phyloP scores from a whole-genome alignment of 2,329 filamentous ascomycete genomes.

The Whalleya microplaca region DNA sequence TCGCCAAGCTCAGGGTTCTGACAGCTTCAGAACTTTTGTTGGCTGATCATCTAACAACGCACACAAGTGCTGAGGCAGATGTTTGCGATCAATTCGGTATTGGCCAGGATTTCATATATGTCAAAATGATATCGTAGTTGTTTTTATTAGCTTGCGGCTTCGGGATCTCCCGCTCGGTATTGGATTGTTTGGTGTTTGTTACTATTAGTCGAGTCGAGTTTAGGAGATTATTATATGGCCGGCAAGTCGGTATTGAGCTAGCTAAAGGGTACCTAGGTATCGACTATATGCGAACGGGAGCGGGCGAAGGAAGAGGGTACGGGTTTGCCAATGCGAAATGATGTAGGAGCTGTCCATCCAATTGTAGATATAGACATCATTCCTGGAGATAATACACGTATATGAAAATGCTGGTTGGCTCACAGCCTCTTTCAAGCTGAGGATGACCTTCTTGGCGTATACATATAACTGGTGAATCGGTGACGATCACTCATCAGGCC shows the following conservation, averaged over 20 bases:
- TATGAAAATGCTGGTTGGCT: constrained; percentile 12
- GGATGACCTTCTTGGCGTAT: constrained; percentile 17
- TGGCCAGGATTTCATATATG: neutral
- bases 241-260: too few species aligned
- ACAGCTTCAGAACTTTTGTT: neutral
- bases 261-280: too few species aligned
- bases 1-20: neutral
- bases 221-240: neutral
- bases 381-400: constrained; percentile 2
- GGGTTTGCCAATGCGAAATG: too few species aligned
- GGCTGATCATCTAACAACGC: neutral
- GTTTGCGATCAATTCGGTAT: neutral
- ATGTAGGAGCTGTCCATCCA: too few species aligned
- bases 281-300: too few species aligned
- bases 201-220: too few species aligned
- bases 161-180: neutral
- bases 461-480: neutral
- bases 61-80: neutral
- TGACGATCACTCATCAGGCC: too few species aligned
- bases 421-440: constrained; percentile 2
- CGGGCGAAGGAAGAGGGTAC: too few species aligned
- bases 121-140: neutral
- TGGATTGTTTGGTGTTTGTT: neutral
- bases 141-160: neutral
- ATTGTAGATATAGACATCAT: too few species aligned